Conservation (phyloP, 108 stramenopile genomes). For the Skeletonema potamos region DNA sequence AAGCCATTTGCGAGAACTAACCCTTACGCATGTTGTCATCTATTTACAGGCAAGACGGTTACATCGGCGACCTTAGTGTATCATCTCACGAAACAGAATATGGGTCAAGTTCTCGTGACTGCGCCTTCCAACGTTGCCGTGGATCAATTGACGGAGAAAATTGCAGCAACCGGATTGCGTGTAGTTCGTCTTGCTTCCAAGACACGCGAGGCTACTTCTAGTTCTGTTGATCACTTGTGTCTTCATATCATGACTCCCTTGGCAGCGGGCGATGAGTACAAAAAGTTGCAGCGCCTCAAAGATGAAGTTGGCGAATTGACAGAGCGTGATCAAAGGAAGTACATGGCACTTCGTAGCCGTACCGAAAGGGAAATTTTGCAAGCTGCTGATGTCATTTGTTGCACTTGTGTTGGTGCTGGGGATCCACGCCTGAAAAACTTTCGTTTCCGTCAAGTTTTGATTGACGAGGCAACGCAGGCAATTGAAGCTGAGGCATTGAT, state of each 20-base stretch:
- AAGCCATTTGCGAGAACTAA: too few relatives aligned
- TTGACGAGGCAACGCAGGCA: conserved; percentile 99
- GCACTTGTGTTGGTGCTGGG: conserved; percentile 97
- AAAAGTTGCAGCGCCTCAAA: conserved; percentile 92
- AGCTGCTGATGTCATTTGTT: conserved; percentile 98
- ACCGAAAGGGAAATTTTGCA: conserved; percentile 95
- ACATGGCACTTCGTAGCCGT: conserved; percentile 68
- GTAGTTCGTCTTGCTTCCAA: conserved; percentile 94
- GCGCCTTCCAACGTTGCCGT: conserved; percentile 99
- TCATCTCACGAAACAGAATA: conserved; percentile 93
- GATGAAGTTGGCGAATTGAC: conserved; percentile 94
- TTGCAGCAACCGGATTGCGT: conserved; percentile 93
- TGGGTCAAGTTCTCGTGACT: conserved; percentile 96
- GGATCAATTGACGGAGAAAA: conserved; percentile 98
- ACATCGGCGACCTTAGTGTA: conserved; percentile 96
- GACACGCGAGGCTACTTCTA: conserved; percentile 88
- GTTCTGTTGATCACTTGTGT: conserved; percentile 88
- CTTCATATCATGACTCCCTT: conserved; percentile 91
- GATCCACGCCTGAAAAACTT: conserved; percentile 96
- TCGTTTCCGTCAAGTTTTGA: conserved; percentile 95
- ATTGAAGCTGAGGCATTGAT: conserved; percentile 98
- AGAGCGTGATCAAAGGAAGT: conserved; percentile 91
- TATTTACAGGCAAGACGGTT: conserved; percentile 95
- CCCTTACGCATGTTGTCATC: too few relatives aligned
- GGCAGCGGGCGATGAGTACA: conserved; percentile 86